Conservation (phyloP, 768 basidiomycete genomes). For the Pisolithus microcarpus region DNA sequence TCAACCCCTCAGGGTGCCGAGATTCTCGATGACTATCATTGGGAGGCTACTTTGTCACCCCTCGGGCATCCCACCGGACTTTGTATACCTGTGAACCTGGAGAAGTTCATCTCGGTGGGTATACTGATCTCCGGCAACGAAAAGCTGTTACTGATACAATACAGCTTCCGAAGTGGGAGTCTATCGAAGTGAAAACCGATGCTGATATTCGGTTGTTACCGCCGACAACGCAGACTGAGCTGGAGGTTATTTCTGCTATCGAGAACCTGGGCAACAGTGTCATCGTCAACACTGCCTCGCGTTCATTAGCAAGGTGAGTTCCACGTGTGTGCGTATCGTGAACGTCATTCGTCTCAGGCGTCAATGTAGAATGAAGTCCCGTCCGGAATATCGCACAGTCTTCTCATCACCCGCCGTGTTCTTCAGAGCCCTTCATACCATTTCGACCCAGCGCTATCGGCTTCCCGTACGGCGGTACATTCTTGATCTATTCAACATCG, state of each 20-base stretch:
- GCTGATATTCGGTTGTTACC: conserved; percentile 49
- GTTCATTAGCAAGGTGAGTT: conserved; percentile 73
- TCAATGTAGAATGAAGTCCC: conserved; percentile 62
- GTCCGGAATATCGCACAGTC: conserved; percentile 62
- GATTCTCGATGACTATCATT: conserved; percentile 84
- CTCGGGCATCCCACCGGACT: conserved; percentile 83
- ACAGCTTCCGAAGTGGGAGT: conserved; percentile 68
- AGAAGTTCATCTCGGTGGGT: conserved; percentile 72
- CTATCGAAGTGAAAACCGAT: conserved; percentile 24
- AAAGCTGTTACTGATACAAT: conserved; percentile 3
- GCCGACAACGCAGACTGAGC: conserved; percentile 61
- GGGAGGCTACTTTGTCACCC: conserved; percentile 87
- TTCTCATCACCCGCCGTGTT: conserved; percentile 77
- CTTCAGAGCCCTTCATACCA: conserved; percentile 78
- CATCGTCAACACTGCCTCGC: conserved; percentile 89
- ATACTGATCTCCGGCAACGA: neutral
- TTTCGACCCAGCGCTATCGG: conserved; percentile 86
- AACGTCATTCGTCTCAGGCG: no score
- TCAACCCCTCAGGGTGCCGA: conserved; percentile 90
- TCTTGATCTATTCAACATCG: conserved; percentile 85
- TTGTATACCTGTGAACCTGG: conserved; percentile 82
- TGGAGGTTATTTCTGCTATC: conserved; percentile 82
- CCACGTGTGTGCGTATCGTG: neutral
- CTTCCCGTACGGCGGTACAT: conserved; percentile 90
- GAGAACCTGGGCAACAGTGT: conserved; percentile 94